Conservation (phyloP, 2,329 filamentous ascomycete genomes). For the Colletotrichum shisoi region DNA sequence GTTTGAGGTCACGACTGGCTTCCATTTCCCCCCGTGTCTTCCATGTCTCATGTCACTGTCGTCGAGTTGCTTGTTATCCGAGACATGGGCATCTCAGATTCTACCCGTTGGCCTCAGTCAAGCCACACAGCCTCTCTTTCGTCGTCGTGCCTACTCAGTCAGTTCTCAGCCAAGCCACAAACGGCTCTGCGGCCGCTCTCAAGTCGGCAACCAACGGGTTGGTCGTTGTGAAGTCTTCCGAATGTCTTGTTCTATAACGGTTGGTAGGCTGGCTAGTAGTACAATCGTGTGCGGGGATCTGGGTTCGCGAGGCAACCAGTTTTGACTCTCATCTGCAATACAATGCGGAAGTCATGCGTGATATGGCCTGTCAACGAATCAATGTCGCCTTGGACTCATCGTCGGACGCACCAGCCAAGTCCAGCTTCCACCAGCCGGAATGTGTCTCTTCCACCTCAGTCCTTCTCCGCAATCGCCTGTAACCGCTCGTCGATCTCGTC, state of each 20-base stretch:
- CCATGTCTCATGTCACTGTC: slow-evolving; percentile 8
- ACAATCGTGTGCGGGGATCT: slow-evolving; percentile 36
- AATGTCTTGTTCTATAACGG: slow-evolving; percentile 44
- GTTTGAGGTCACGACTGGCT: background rate
- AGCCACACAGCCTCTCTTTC: slow-evolving; percentile 21
- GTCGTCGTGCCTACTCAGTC: slow-evolving; percentile 13
- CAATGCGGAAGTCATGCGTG: slow-evolving; percentile 25
- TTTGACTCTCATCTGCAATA: slow-evolving; percentile 27
- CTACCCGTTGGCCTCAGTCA: slow-evolving; percentile 21
- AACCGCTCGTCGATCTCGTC: slow-evolving; percentile 98
- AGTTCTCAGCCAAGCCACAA: slow-evolving; percentile 40
- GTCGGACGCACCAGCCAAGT: slow-evolving; percentile 25
- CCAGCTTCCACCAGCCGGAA: slow-evolving; percentile 31
- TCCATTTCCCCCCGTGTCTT: background rate
- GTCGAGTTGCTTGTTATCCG: slow-evolving; percentile 5
- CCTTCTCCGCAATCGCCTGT: slow-evolving; percentile 98
- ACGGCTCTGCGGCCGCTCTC: slow-evolving; percentile 21
- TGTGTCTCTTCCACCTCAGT: slow-evolving; percentile 64
- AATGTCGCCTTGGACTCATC: slow-evolving; percentile 23
- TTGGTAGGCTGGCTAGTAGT: slow-evolving; percentile 41
- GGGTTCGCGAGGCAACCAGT: slow-evolving; percentile 22
- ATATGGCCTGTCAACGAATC: slow-evolving; percentile 26
- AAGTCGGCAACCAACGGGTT: slow-evolving; percentile 13
- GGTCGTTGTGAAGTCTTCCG: slow-evolving; percentile 31
- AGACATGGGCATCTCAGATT: slow-evolving; percentile 1